Conservation (phyloP, 2,329 filamentous ascomycete species). For the Coleophoma crateriformis region DNA sequence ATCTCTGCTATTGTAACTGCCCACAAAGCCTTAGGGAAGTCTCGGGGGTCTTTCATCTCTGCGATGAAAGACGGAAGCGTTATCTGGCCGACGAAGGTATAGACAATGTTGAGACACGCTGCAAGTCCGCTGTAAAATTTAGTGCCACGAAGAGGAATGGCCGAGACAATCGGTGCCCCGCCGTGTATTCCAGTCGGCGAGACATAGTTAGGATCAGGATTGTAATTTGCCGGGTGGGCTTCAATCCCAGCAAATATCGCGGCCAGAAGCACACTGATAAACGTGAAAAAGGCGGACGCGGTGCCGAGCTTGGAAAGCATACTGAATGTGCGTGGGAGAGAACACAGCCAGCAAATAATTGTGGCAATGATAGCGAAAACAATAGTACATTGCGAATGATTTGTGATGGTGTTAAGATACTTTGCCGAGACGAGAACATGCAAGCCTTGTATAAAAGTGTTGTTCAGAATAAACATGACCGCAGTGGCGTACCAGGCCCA, state of each 20-base stretch:
- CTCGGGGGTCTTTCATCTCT: constrained; percentile 76
- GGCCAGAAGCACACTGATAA: constrained; percentile 80
- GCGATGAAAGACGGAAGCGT: constrained; percentile 92
- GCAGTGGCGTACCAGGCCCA: constrained; percentile 68
- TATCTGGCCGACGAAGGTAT: constrained; percentile 94
- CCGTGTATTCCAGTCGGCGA: constrained; percentile 20
- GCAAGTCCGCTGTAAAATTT: constrained; percentile 79
- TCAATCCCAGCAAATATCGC: constrained; percentile 78
- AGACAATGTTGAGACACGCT: constrained; percentile 91
- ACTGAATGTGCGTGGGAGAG: constrained; percentile 79
- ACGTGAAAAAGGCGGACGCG: constrained; percentile 79
- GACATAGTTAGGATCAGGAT: constrained; percentile 35
- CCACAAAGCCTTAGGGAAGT: constrained; percentile 92
- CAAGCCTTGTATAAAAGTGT: constrained; percentile 79
- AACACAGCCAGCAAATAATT: constrained; percentile 71
- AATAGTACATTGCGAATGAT: constrained; percentile 69
- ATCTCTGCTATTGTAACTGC: constrained; percentile 85
- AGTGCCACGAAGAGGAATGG: constrained; percentile 61
- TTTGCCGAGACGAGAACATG: constrained; percentile 82
- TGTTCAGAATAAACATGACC: constrained; percentile 89
- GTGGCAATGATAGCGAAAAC: constrained; percentile 71
- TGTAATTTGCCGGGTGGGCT: constrained; percentile 64
- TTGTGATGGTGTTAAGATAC: constrained; percentile 85
- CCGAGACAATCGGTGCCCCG: constrained; percentile 64
- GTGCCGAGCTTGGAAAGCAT: constrained; percentile 76